Conservation (phyloP, 192 early-diverging fungal species). For the Pecoramyces ruminantium region DNA sequence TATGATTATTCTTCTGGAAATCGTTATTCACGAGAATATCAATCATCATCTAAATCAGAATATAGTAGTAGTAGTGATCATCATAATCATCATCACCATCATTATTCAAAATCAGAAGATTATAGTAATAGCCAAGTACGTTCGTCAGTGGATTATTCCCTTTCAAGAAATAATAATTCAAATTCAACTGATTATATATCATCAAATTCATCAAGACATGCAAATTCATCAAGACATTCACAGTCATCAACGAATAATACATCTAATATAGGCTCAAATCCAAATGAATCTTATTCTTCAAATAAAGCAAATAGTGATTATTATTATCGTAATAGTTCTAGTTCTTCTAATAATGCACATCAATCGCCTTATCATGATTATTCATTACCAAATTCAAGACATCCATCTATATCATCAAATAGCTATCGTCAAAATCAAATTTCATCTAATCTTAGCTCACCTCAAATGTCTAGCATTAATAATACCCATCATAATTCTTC, state of each 20-base stretch:
- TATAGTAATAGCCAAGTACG: background rate
- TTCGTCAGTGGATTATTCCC: background rate
- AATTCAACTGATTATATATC: background rate
- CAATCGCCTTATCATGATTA: background rate
- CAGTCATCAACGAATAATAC: background rate
- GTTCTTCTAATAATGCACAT: background rate
- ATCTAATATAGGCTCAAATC: background rate
- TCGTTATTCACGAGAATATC: background rate
- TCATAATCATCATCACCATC: background rate
- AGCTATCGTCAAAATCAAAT: background rate
- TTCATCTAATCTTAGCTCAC: background rate
- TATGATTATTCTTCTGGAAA: background rate
- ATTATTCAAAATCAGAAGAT: background rate
- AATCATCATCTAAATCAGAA: background rate
- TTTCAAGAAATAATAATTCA: background rate
- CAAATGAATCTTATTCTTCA: background rate
- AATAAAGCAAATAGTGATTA: background rate
- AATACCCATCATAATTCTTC: background rate
- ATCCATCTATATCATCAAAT: background rate
- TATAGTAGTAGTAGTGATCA: background rate
- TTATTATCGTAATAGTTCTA: background rate
- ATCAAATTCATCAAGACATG: background rate
- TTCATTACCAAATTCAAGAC: background rate
- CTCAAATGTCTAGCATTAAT: background rate
- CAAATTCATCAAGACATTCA: background rate